A percentile compares a stretch with the other conserved stretches of the same genome.
Conservation (phyloP, 352 stramenopile genomes). For the Pythium sukuiense region DNA sequence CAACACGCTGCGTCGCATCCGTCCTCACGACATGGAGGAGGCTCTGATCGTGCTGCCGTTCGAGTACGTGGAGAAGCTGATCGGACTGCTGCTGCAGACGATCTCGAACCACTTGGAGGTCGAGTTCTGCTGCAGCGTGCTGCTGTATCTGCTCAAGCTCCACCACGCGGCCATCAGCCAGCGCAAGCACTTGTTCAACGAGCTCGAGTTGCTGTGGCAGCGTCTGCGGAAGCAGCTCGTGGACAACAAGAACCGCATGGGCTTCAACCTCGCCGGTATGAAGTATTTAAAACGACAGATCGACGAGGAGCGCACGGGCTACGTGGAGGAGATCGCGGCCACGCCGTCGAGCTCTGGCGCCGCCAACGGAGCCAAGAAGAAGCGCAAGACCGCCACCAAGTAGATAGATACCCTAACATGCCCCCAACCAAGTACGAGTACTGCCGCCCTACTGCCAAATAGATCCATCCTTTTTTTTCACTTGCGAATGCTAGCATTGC, state of each 20-base stretch:
- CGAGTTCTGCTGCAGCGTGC: conserved; percentile 89
- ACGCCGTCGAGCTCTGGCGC: conserved; percentile 9
- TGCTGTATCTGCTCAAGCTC: conserved; percentile 75
- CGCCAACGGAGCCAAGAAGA: conserved; percentile 37
- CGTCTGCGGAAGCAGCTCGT: conserved; percentile 73
- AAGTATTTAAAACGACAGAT: conserved; percentile 89
- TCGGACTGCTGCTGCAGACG: conserved; percentile 91
- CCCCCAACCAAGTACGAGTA: conserved; percentile 1
- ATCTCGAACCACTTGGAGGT: conserved; percentile 88
- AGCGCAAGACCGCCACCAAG: conserved; percentile 42
- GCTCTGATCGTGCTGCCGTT: conserved; percentile 97
- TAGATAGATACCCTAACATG: not conserved
- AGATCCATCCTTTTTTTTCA: not conserved
- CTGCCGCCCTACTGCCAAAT: not conserved
- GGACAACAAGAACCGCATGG: conserved; percentile 82
- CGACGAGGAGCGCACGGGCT: conserved; percentile 74
- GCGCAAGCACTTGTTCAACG: conserved; percentile 63
- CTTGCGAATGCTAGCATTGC: not conserved
- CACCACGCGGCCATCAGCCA: conserved; percentile 81
- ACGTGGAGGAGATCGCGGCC: conserved; percentile 71
- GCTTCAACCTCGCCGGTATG: conserved; percentile 85
- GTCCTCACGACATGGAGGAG: conserved; percentile 96
- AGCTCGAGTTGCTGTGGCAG: conserved; percentile 79
- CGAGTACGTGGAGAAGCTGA: conserved; percentile 93
- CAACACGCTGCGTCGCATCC: conserved; percentile 91